Evolutionary conservation across 495 filamentous ascomycete species (phyloP).

Genomic region (Aspergillus bridgeri): DNA sequence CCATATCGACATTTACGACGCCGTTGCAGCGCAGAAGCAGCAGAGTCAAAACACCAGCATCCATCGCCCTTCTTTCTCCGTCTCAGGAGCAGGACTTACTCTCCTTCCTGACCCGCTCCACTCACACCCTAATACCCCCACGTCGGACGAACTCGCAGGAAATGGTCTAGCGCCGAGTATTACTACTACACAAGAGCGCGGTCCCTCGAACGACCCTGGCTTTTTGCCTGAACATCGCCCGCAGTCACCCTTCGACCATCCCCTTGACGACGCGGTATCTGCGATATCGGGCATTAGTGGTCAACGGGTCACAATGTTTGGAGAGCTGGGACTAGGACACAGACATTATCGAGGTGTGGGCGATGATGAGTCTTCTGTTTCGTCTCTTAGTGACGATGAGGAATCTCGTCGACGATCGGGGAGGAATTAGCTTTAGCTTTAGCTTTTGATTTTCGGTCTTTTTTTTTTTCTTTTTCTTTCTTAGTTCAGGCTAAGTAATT

Average conservation of each 20-base stretch:
- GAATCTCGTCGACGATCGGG: too few species aligned
- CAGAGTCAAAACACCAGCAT: too few species aligned
- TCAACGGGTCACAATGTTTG: too few species aligned
- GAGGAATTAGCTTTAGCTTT: too few species aligned
- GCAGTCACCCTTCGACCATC: slow-evolving; percentile 28
- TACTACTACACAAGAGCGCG: background rate
- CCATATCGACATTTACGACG: too few species aligned
- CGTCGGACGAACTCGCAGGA: too few species aligned
- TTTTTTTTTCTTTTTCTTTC: too few species aligned
- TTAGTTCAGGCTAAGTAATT: too few species aligned
- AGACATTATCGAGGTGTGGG: slow-evolving; percentile 9
- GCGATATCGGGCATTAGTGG: slow-evolving; percentile 23
- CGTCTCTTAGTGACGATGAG: slow-evolving; percentile 26
- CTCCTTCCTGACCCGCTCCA: background rate
- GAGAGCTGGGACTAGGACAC: background rate
- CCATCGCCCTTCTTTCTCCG: too few species aligned
- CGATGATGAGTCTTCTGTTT: slow-evolving; percentile 36
- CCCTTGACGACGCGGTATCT: slow-evolving; percentile 28
- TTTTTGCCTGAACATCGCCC: too few species aligned
- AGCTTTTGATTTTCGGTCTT: too few species aligned
- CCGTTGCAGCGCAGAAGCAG: too few species aligned
- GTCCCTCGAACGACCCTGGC: background rate
- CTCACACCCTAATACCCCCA: background rate
- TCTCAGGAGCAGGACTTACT: background rate
- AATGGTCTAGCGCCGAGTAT: background rate